phyloP scores from a whole-genome alignment of 495 filamentous ascomycete genomes.

The Cenococcum geophilum region DNA sequence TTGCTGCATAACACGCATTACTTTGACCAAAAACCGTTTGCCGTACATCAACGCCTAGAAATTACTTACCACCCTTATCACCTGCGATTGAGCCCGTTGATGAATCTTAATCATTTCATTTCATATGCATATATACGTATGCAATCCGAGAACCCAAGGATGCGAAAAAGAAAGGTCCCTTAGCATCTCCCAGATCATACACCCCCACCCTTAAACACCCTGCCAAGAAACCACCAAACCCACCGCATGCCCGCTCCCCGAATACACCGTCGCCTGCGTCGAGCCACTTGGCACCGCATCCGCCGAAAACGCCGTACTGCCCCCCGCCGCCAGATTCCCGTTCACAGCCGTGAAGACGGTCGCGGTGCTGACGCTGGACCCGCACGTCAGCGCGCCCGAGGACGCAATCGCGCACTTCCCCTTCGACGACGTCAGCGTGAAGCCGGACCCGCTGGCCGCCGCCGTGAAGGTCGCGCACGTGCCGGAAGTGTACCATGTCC shows the following conservation, averaged over 20 bases:
- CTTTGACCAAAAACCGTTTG: too few relatives aligned
- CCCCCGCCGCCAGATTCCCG: constrained; percentile 24
- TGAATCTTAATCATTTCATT: too few relatives aligned
- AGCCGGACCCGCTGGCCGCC: constrained; percentile 20
- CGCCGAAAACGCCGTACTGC: constrained; percentile 31
- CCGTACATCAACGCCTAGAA: too few relatives aligned
- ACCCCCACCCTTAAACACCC: constrained; percentile 11
- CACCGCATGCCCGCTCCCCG: constrained; percentile 9
- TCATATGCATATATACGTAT: too few relatives aligned
- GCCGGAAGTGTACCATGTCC: constrained; percentile 62
- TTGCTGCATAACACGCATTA: too few relatives aligned
- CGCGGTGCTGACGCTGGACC: constrained; percentile 21
- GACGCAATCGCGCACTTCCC: constrained; percentile 35
- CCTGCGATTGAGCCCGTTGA: too few relatives aligned
- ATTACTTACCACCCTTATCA: too few relatives aligned
- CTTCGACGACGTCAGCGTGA: constrained; percentile 35
- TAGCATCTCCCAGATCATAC: too few relatives aligned
- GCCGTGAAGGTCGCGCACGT: constrained; percentile 65
- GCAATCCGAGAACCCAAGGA: too few relatives aligned
- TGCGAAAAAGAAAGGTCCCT: too few relatives aligned
- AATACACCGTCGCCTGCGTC: constrained; percentile 31
- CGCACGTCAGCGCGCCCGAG: constrained; percentile 32
- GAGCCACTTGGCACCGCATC: constrained; percentile 32
- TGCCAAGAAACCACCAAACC: constrained; percentile 22
- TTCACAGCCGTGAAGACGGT: constrained; percentile 28